Percentiles rank a stretch among this genome's conserved stretches.
phyloP scores from a whole-genome alignment of 768 basidiomycete species.

The Mycena leptocephala region DNA sequence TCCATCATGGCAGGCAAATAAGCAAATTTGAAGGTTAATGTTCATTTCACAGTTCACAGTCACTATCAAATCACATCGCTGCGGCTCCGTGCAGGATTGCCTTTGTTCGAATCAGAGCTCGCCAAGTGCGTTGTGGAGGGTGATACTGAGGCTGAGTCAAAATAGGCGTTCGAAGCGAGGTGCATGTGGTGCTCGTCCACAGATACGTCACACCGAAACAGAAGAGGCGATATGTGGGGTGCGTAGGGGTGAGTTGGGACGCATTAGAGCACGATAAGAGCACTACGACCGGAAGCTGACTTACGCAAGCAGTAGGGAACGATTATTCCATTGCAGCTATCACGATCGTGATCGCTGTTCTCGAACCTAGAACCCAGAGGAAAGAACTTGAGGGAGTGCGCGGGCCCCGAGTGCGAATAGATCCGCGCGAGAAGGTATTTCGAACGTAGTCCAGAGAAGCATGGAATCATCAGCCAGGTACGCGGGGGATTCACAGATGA shows the following conservation, averaged over 20 bases:
- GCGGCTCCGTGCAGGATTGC: neutral
- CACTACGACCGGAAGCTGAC: too few species aligned
- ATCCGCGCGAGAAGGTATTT: neutral
- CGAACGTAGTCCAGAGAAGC: neutral
- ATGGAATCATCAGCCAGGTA: neutral
- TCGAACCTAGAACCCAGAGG: neutral
- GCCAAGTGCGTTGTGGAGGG: neutral
- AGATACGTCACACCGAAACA: neutral
- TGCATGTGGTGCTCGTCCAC: neutral
- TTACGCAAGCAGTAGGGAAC: too few species aligned
- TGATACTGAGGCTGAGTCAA: neutral
- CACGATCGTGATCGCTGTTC: slow-evolving; percentile 11
- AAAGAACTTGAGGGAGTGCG: neutral
- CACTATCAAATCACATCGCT: slow-evolving; percentile 8
- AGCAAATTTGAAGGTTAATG: neutral
- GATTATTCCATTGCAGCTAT: neutral
- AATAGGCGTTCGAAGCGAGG: neutral
- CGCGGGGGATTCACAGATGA: neutral
- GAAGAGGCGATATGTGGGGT: neutral
- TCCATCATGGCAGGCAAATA: neutral
- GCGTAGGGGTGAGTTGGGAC: neutral
- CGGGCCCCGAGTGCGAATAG: neutral
- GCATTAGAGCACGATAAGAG: neutral
- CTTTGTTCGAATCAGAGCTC: neutral
- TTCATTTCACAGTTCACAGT: neutral